These are phyloP conservation scores for Fusarium dlaminii DNA, from an alignment of 2,329 filamentous ascomycete species.

Conservation along the genomic window DNA sequence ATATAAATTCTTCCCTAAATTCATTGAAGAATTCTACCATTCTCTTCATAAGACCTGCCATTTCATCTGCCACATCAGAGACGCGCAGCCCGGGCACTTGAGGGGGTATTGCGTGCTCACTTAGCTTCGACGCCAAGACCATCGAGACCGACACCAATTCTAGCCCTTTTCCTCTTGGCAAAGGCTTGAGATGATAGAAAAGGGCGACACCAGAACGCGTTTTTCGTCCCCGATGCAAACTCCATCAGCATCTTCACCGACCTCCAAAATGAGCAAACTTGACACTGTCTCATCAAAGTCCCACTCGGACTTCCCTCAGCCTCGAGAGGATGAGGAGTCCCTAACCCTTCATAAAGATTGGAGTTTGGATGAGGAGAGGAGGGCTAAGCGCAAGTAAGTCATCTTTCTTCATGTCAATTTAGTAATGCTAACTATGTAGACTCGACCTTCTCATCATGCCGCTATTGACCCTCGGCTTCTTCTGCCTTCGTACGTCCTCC, in stretches of 20 bases:
- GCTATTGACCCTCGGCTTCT: constrained; percentile 53
- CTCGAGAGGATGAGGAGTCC: constrained; percentile 44
- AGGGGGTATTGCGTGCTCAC: constrained; percentile 38
- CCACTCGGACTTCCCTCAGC: constrained; percentile 15
- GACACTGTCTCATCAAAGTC: constrained; percentile 19
- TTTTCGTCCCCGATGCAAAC: not conserved
- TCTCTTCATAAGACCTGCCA: not conserved
- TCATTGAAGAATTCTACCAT: fast-evolving
- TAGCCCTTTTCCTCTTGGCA: not conserved
- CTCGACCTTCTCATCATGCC: constrained; percentile 56
- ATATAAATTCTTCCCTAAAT: fast-evolving
- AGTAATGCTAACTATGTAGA: constrained; percentile 24
- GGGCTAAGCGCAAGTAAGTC: constrained; percentile 47
- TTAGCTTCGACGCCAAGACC: constrained; percentile 31
- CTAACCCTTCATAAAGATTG: constrained; percentile 46
- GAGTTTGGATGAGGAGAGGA: constrained; percentile 48
- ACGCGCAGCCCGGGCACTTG: constrained; percentile 12
- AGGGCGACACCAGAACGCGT: not conserved
- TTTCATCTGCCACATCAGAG: not conserved
- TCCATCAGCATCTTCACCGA: not conserved
- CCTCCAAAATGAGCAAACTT: constrained; percentile 27
- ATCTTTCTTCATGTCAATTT: not conserved
- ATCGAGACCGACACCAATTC: constrained; percentile 2
- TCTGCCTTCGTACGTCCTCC: constrained; percentile 50
- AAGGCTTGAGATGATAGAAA: constrained; percentile 7